Percentiles rank a stretch among this genome's conserved stretches.
phyloP scores from a whole-genome alignment of 768 basidiomycete genomes.

The Mycena haematopus region DNA sequence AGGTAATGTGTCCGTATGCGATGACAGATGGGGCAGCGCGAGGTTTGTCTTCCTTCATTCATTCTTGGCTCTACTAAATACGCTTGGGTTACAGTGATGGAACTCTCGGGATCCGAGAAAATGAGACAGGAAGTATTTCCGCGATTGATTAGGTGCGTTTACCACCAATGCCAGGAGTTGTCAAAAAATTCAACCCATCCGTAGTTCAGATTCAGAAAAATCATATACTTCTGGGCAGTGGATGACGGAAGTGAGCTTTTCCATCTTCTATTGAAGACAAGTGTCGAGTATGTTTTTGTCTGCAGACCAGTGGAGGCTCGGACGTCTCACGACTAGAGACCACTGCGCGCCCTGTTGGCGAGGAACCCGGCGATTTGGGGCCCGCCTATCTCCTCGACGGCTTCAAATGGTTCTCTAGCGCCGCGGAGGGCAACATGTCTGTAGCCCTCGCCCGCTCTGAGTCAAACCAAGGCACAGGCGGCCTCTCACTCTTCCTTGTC shows the following conservation, averaged over 20 bases:
- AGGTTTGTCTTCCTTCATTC: constrained; percentile 38
- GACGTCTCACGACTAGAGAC: constrained; percentile 81
- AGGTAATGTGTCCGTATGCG: constrained; percentile 76
- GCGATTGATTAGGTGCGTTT: constrained; percentile 62
- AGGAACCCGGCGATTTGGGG: constrained; percentile 22
- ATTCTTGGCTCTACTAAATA: background rate
- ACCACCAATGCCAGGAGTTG: background rate
- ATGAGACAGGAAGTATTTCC: constrained; percentile 67
- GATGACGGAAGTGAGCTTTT: constrained; percentile 72
- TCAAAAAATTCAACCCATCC: background rate
- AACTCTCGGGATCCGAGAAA: constrained; percentile 63
- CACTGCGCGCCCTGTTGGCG: constrained; percentile 47
- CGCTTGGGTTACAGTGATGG: constrained; percentile 51
- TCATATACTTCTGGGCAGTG: constrained; percentile 83
- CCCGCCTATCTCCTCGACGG: constrained; percentile 66
- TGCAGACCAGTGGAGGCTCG: constrained; percentile 41
- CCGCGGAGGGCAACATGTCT: constrained; percentile 76
- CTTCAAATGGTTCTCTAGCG: constrained; percentile 87
- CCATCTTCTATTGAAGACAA: constrained; percentile 1
- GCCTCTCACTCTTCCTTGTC: constrained; percentile 77
- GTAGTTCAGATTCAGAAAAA: constrained; percentile 62
- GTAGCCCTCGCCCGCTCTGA: constrained; percentile 80
- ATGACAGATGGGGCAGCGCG: constrained; percentile 85
- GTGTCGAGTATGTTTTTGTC: background rate
- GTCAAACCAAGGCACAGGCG: constrained; percentile 60